phyloP scores from a whole-genome alignment of 192 early-diverging fungal species.

The Spizellomyces sp. region DNA sequence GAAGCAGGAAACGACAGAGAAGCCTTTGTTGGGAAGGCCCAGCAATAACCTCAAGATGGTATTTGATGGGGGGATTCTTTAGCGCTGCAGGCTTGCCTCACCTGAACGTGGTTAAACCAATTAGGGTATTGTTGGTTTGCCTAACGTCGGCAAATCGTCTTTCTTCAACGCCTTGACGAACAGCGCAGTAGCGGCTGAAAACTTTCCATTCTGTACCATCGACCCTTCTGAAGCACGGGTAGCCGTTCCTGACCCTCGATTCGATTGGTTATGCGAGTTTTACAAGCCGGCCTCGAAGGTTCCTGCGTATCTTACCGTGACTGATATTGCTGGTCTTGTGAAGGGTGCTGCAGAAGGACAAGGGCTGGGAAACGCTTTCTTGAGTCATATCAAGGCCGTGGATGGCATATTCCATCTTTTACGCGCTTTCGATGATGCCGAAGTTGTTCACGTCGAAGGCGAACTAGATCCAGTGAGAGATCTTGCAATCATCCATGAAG shows the following conservation, averaged over 20 bases:
- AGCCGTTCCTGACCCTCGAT: constrained; percentile 86
- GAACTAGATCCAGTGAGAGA: constrained; percentile 82
- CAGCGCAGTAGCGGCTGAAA: constrained; percentile 51
- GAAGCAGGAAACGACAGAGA: constrained; percentile 37
- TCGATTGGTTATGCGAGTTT: constrained; percentile 72
- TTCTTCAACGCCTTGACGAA: constrained; percentile 57
- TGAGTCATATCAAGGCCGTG: constrained; percentile 78
- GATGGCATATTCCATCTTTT: constrained; percentile 62
- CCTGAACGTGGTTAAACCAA: neutral
- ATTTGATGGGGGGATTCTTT: neutral
- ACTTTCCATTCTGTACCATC: constrained; percentile 97
- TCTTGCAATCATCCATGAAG: constrained; percentile 93
- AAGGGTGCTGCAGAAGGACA: constrained; percentile 59
- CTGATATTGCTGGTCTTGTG: constrained; percentile 97
- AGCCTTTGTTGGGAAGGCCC: constrained; percentile 52
- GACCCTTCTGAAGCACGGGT: constrained; percentile 90
- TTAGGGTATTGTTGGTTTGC: constrained; percentile 83
- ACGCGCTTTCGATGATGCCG: constrained; percentile 86
- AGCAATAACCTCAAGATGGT: constrained; percentile 62
- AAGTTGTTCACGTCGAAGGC: constrained; percentile 82
- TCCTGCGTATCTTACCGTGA: constrained; percentile 83
- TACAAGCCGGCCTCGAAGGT: constrained; percentile 63
- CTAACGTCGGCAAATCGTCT: constrained; percentile 85
- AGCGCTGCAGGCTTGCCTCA: neutral
- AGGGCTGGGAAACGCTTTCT: constrained; percentile 86